Evolutionary conservation across 768 basidiomycete genomes (phyloP).

Genomic region (Leccinellum albellum): DNA sequence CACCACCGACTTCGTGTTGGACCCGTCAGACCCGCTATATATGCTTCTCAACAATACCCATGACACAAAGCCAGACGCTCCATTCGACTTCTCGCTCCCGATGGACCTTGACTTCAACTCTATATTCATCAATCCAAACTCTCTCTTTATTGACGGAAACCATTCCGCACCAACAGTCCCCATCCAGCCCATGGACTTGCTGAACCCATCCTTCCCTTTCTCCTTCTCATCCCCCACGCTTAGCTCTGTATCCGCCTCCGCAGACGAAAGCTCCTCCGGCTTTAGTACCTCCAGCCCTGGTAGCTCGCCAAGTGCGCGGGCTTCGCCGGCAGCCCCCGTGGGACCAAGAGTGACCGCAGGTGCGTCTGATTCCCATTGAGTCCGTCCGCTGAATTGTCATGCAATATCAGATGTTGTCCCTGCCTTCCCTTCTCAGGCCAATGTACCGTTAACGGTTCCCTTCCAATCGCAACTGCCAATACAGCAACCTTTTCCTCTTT

Average conservation of each 20-base stretch:
- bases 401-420: slow-evolving; percentile 24
- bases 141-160: slow-evolving; percentile 46
- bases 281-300: slow-evolving; percentile 25
- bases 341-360: slow-evolving; percentile 22
- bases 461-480: slow-evolving; percentile 30
- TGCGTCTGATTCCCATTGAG: background rate
- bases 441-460: slow-evolving; percentile 29
- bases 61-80: slow-evolving; percentile 32
- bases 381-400: background rate
- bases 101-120: slow-evolving; percentile 64
- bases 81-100: slow-evolving; percentile 37
- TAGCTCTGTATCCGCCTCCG: slow-evolving; percentile 31
- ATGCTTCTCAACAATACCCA: slow-evolving; percentile 49
- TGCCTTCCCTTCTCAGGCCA: slow-evolving; percentile 16
- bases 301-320: slow-evolving; percentile 28
- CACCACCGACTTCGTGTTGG: slow-evolving; percentile 43
- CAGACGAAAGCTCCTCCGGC: slow-evolving; percentile 26
- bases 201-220: slow-evolving; percentile 36
- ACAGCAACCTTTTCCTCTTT: slow-evolving; percentile 28
- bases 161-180: slow-evolving; percentile 16
- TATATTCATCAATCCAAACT: slow-evolving; percentile 61
- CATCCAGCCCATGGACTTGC: slow-evolving; percentile 28
- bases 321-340: slow-evolving; percentile 29
- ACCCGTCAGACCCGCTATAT: slow-evolving; percentile 56
- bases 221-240: slow-evolving; percentile 38